A percentile compares a stretch with the other conserved stretches of the same genome.
These are phyloP conservation scores for Rhizomucor pusillus DNA, from an alignment of 371 early-diverging fungal species.

Conservation along the genomic window DNA sequence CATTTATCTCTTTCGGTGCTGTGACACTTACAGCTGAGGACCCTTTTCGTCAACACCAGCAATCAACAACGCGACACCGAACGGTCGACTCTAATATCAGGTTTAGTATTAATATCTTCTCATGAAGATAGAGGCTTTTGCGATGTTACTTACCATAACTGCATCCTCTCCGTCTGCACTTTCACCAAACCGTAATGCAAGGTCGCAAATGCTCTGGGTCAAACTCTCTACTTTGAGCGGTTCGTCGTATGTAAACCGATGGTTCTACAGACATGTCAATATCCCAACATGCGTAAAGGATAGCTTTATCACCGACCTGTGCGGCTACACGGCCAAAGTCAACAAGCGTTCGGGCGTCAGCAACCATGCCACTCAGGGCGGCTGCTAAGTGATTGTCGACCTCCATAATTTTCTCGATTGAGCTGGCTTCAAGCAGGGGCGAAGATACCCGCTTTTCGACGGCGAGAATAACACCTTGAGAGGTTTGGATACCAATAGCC, in stretches of 20 bases:
- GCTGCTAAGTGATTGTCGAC: constrained; percentile 94
- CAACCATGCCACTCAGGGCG: constrained; percentile 97
- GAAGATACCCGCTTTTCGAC: constrained; percentile 97
- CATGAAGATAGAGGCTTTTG: neutral
- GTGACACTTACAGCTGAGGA: constrained; percentile 92
- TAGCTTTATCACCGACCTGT: constrained; percentile 58
- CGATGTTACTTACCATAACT: constrained; percentile 73
- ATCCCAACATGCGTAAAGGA: neutral
- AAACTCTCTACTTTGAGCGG: constrained; percentile 92
- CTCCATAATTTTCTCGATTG: constrained; percentile 96
- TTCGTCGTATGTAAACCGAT: constrained; percentile 94
- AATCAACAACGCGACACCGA: constrained; percentile 98
- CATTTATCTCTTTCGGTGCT: neutral
- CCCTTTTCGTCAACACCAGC: constrained; percentile 97
- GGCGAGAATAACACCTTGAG: constrained; percentile 91
- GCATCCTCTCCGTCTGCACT: constrained; percentile 94
- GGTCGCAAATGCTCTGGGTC: constrained; percentile 96
- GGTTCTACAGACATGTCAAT: constrained; percentile 62
- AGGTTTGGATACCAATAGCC: constrained; percentile 95
- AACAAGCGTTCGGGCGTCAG: constrained; percentile 95
- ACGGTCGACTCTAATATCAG: constrained; percentile 83
- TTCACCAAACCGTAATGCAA: constrained; percentile 97
- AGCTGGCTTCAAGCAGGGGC: constrained; percentile 85
- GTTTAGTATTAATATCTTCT: neutral
- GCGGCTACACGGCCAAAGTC: constrained; percentile 96